These are phyloP conservation scores for Scedosporium minutisporum DNA, from an alignment of 2,329 filamentous ascomycete genomes.

Conservation along the genomic window DNA sequence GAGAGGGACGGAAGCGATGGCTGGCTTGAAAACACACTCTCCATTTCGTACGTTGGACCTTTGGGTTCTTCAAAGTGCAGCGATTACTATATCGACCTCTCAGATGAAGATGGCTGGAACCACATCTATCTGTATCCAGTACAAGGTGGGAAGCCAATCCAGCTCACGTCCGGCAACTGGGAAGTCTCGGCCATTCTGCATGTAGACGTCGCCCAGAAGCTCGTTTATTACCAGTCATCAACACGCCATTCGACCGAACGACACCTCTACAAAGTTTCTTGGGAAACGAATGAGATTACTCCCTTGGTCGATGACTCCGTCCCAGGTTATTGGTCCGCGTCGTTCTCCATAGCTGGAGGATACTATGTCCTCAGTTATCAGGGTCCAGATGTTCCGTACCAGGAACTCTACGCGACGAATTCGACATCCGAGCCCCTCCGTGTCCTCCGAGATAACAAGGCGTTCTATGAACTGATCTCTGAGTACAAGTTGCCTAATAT, in stretches of 20 bases:
- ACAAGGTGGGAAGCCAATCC: slow-evolving; percentile 40
- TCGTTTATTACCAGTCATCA: slow-evolving; percentile 57
- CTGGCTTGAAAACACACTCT: slow-evolving; percentile 40
- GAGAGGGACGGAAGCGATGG: slow-evolving; percentile 49
- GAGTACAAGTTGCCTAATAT: slow-evolving; percentile 55
- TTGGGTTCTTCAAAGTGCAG: slow-evolving; percentile 14
- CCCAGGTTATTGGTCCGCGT: slow-evolving; percentile 52
- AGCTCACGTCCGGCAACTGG: slow-evolving; percentile 57
- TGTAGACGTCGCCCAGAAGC: slow-evolving; percentile 43
- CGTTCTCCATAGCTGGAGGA: slow-evolving; percentile 51
- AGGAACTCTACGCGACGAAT: slow-evolving; percentile 53
- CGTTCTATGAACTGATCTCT: slow-evolving; percentile 42
- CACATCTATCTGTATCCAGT: slow-evolving; percentile 58
- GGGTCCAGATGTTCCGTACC: slow-evolving; percentile 60
- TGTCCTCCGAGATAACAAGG: slow-evolving; percentile 51
- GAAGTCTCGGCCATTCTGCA: slow-evolving; percentile 52
- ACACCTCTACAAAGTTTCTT: slow-evolving; percentile 58
- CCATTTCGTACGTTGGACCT: not conserved
- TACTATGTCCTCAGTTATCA: slow-evolving; percentile 58
- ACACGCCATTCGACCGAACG: slow-evolving; percentile 57
- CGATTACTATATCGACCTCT: slow-evolving; percentile 55
- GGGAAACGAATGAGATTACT: slow-evolving; percentile 40
- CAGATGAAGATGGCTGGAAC: slow-evolving; percentile 55
- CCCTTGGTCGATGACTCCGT: slow-evolving; percentile 52
- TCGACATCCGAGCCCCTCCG: slow-evolving; percentile 41